Percentiles rank a stretch among this genome's conserved stretches.
Conservation (phyloP, 306 rosid genomes). For the Astragalus membranaceus region DNA sequence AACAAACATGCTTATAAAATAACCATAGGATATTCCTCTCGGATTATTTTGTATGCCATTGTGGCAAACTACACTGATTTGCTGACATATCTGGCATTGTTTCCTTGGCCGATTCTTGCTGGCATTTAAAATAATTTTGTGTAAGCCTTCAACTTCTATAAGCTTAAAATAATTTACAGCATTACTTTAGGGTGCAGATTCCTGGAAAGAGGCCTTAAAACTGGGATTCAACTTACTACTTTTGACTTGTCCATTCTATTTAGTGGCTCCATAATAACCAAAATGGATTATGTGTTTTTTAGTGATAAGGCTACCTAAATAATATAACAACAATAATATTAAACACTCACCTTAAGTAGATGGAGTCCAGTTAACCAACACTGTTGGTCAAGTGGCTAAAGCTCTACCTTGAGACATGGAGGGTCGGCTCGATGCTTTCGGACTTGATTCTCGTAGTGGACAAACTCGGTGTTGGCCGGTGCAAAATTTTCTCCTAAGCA, state of each 20-base stretch:
- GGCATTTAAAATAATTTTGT: slow-evolving; percentile 34
- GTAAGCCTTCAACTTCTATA: background rate
- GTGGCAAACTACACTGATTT: slow-evolving; percentile 16
- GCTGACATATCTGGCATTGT: slow-evolving; percentile 24
- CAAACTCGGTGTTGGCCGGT: no score
- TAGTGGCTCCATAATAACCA: slow-evolving; percentile 41
- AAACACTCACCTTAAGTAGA: no score
- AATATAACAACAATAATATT: no score
- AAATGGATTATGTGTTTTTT: background rate
- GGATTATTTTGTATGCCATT: slow-evolving; percentile 4
- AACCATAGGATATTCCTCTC: background rate
- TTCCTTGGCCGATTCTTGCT: slow-evolving; percentile 45
- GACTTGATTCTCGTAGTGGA: no score
- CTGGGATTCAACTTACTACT: slow-evolving; percentile 40
- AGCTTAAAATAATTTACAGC: slow-evolving; percentile 31
- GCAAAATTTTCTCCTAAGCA: no score
- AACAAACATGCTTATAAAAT: background rate
- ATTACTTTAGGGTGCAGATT: slow-evolving; percentile 42
- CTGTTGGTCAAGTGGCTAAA: no score
- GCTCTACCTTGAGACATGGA: no score
- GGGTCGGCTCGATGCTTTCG: no score
- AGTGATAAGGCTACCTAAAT: background rate
- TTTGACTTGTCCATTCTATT: slow-evolving; percentile 42
- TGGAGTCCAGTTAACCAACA: no score
- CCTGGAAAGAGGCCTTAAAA: slow-evolving; percentile 46